A percentile compares a stretch with the other conserved stretches of the same genome.
These are phyloP conservation scores for Globisporangium solare DNA, from an alignment of 352 stramenopile species.

Conservation along the genomic window DNA sequence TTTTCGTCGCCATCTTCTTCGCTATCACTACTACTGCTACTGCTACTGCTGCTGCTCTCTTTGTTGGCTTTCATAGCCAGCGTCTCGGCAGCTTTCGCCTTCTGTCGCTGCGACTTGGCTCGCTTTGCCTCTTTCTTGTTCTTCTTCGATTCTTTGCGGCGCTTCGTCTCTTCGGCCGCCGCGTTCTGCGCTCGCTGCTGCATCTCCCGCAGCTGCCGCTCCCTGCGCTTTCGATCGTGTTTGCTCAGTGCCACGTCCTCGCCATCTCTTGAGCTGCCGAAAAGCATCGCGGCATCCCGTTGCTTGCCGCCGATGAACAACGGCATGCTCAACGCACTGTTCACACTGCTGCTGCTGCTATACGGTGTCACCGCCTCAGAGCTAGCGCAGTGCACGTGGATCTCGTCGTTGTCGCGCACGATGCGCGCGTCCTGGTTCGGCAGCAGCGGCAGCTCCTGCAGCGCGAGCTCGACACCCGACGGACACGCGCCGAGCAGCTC, in stretches of 20 bases:
- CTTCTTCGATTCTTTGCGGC: slow-evolving; percentile 2
- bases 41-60: not conserved
- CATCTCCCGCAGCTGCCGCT: not conserved
- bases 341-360: not conserved
- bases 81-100: not conserved
- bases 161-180: not conserved
- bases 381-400: slow-evolving; percentile 41
- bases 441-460: slow-evolving; percentile 58
- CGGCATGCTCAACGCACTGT: not conserved
- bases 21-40: slow-evolving; percentile 2
- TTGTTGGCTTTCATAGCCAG: not conserved
- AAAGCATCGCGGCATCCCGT: not conserved
- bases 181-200: not conserved
- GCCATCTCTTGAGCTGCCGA: not conserved
- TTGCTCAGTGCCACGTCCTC: not conserved
- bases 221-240: slow-evolving; percentile 1
- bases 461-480: slow-evolving; percentile 39
- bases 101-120: slow-evolving; percentile 6
- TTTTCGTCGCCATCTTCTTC: slow-evolving; percentile 5
- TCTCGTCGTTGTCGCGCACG: slow-evolving; percentile 57
- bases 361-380: not conserved
- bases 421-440: slow-evolving; percentile 52
- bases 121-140: slow-evolving; percentile 11
- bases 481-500: slow-evolving; percentile 37
- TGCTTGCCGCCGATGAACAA: not conserved